Base-by-base conservation (phyloP, 129 eudicot species). In the Logfia minima region DNA sequence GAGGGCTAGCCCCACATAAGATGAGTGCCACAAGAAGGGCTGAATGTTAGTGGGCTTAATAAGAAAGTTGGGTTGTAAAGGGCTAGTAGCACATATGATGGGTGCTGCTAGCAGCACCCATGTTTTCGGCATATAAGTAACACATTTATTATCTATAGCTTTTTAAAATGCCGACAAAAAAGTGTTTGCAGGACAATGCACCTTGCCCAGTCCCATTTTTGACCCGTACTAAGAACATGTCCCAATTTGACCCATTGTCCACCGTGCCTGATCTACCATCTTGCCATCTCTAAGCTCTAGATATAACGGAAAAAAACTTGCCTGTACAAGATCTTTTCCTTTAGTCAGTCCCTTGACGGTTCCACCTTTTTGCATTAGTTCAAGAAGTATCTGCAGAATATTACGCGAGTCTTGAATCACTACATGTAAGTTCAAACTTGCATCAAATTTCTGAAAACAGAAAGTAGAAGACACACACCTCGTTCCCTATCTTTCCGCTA, bases 321-420 rank as follows among this genome's bases (percentile, higher is more conserved):
- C 97, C 96, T 94, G 99, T 73, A 94, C 97, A 77, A 94, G 87
- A 89, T 89, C 85, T 85, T 91, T 94, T 70, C 91, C 99, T 77
- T 94, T 84, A 76, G 91, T 91, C 64, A 94, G 55, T 74, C 97
- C 97, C 77, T 91, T 83, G 26, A 94, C 99, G 17, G 99, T 94
- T 67, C 99, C 99, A 58, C 99, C 97, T 79, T 94, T 94, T 51
- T 88, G 89, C 90, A 94, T 86, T 59, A 94, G 83, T 85, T 91
- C 99, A 82, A 94, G 83, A 59, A 94, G 88, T 77, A 94, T 91
- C 99, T 94, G 88, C 88, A 87, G 37, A 66, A 39, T 53, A 52
- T 74, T 55, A 60, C 61, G 45, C 5, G 17, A 82, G 72, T 65
- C 51, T 61, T 72, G 28, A 77, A 72, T 9, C 63, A 29, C 18